Conservation (phyloP, 2,329 filamentous ascomycete species). For the Akanthomyces uredinophilus region DNA sequence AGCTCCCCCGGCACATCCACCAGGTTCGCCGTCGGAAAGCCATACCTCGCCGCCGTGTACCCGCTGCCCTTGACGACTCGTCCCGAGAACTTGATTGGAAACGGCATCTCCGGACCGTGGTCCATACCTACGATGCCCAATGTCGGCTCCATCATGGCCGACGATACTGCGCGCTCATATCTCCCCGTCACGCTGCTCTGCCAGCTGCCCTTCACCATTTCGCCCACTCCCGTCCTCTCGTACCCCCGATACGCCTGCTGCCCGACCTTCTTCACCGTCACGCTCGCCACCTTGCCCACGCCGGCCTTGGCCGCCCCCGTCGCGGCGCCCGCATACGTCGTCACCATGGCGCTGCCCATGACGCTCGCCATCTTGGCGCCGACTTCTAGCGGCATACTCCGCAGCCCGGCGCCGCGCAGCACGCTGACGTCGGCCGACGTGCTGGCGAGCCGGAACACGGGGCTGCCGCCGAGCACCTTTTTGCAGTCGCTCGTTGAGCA, state of each 20-base stretch:
- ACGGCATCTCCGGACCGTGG: conserved; percentile 47
- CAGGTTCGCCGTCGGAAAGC: conserved; percentile 52
- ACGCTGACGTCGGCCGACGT: conserved; percentile 57
- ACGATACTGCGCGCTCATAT: conserved; percentile 32
- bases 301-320: conserved; percentile 35
- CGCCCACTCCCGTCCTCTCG: conserved; percentile 22
- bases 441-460: conserved; percentile 64
- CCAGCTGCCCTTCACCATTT: conserved; percentile 28
- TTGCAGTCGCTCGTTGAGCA: conserved; percentile 44
- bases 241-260: conserved; percentile 35
- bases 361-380: conserved; percentile 53
- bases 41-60: conserved; percentile 33
- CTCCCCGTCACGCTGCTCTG: conserved; percentile 32
- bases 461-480: conserved; percentile 59
- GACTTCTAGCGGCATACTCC: conserved; percentile 60
- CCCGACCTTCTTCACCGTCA: conserved; percentile 34
- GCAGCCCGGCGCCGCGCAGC: conserved; percentile 59
- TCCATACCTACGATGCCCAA: conserved; percentile 41
- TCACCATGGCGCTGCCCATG: conserved; percentile 41
- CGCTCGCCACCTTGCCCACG: conserved; percentile 32
- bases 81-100: conserved; percentile 48
- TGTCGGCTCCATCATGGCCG: conserved; percentile 28
- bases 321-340: conserved; percentile 36
- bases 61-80: conserved; percentile 43
- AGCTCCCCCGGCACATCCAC: conserved; percentile 47